Percentiles rank a stretch among this genome's conserved stretches.
These are phyloP conservation scores for Cyberlindnera mrakii DNA, from an alignment of 805 yeast genomes.

Conservation along the genomic window DNA sequence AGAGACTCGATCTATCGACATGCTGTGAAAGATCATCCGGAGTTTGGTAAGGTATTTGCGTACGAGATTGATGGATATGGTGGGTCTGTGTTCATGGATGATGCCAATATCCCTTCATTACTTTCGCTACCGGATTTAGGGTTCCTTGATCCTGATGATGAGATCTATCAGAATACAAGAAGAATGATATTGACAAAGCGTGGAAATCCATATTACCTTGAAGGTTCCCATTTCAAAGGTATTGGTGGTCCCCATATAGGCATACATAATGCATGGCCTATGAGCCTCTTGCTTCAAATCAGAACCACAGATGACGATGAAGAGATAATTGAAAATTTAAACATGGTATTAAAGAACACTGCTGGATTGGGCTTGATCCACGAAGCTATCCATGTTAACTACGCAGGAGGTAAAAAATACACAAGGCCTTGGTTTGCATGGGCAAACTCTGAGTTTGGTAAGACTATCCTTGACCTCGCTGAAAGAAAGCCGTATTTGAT, in stretches of 20 bases:
- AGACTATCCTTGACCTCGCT: constrained; percentile 74
- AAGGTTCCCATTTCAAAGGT: constrained; percentile 62
- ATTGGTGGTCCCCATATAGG: constrained; percentile 93
- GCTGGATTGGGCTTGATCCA: constrained; percentile 78
- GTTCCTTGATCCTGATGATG: constrained; percentile 43
- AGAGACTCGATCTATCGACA: constrained; percentile 50
- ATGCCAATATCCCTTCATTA: constrained; percentile 83
- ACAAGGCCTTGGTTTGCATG: constrained; percentile 92
- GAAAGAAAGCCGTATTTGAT: constrained; percentile 66
- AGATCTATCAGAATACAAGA: constrained; percentile 71
- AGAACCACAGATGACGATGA: constrained; percentile 68
- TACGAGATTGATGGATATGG: constrained; percentile 90
- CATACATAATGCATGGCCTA: constrained; percentile 80
- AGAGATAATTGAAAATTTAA: constrained; percentile 51
- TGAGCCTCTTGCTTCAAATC: constrained; percentile 71
- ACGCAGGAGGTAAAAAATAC: constrained; percentile 38
- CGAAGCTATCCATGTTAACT: constrained; percentile 68
- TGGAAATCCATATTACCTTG: constrained; percentile 75
- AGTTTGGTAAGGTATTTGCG: constrained; percentile 74
- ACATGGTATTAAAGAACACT: constrained; percentile 52
- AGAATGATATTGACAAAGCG: constrained; percentile 59
- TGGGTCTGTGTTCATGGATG: constrained; percentile 71
- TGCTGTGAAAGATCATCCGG: constrained; percentile 64
- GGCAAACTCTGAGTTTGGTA: constrained; percentile 90
- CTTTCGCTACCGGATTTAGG: constrained; percentile 79